phyloP scores from a whole-genome alignment of 305 asterid species.

The Caryopteris hybrid region DNA sequence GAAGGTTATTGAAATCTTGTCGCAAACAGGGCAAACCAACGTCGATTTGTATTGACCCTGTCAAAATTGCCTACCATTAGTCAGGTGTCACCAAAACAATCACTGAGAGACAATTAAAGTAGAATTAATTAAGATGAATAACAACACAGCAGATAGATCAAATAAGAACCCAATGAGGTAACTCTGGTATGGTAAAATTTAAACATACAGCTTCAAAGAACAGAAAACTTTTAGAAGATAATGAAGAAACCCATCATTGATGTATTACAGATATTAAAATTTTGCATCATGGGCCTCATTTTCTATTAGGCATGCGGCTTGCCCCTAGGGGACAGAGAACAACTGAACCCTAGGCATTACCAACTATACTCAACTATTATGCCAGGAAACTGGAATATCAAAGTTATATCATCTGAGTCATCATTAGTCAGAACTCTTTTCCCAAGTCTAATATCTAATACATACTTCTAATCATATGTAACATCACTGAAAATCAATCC shows the following conservation, averaged over 20 bases:
- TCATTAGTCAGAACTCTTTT: neutral
- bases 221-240: neutral
- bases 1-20: constrained; percentile 81
- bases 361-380: neutral
- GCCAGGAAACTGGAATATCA: neutral
- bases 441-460: neutral
- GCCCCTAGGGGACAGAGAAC: neutral
- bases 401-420: neutral
- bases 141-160: neutral
- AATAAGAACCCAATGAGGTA: neutral
- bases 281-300: neutral
- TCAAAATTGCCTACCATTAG: constrained; percentile 16
- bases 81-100: constrained; percentile 8
- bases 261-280: neutral
- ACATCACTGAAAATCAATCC: neutral
- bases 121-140: neutral
- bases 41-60: constrained; percentile 99
- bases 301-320: neutral
- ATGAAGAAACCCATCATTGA: neutral
- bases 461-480: neutral
- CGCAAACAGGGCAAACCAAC: constrained; percentile 79
- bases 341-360: neutral
- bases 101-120: neutral
- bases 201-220: neutral
- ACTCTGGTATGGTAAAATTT: neutral